Base-by-base conservation (phyloP, 306 rosid species). In the Lotus japonicus region DNA sequence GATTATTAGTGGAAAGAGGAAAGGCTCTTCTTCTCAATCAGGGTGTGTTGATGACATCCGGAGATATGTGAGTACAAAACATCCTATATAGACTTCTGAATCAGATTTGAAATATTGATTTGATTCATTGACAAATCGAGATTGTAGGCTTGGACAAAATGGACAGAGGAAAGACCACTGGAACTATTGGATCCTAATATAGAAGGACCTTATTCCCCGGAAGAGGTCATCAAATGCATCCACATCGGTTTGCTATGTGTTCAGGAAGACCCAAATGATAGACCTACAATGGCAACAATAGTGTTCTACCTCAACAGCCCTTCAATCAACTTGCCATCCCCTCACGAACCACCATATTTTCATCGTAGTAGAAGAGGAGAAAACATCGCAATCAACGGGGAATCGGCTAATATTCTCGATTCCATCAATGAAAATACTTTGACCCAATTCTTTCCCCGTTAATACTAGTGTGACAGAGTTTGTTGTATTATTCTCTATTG, bases 231-330 rank as follows among this genome's bases (percentile, higher is more conserved):
- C 17, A 78, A 77, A 65, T 84, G 79, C 76, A 75, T 78, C 41
- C 83, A 81, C 9, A 78, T 81, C 28, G 81, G 85, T 4, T 64
- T 84, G 48, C 66, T 84, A 4, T 84, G 81, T 12, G 83, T 84
- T 61, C 88, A 81, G 12, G 88, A 84, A 35, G 73, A 77, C 67
- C 80, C 85, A 36, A 23, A 51, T 14, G 79, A 70, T 5, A 84
- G 88, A 11, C 83, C 88, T 8, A 73, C 85, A 10, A 81, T 84
- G 85, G 72, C 77, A 64, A 65, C 65, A 0, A 36, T 81, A 19
- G 61, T 73, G 21, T 44, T 14, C 10, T 73, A 60, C 70, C 81
- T 84, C 11, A 80, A 65, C 38, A 84, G 81, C 41, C 70, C 51
- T 14, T 70, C 83, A 14, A 11, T 59, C n/a, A 17, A 63, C 42